A percentile compares a stretch with the other conserved stretches of the same genome.
Conservation (phyloP, 2,329 filamentous ascomycete genomes). For the Lecanosticta acicola region DNA sequence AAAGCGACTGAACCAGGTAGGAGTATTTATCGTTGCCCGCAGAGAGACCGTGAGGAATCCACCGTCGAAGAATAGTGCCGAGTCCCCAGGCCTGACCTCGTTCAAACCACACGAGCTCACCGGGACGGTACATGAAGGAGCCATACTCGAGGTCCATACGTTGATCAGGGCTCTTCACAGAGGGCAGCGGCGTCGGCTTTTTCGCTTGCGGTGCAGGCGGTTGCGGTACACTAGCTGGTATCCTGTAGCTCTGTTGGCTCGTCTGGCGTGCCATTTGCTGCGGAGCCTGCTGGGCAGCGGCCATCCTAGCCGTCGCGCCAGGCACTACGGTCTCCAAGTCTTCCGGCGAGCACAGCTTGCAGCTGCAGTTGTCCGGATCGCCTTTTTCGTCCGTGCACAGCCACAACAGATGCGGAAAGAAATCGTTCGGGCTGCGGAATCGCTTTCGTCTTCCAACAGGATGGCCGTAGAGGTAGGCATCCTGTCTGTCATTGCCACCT, state of each 20-base stretch:
- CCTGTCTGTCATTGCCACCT: constrained; percentile 50
- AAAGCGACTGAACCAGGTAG: constrained; percentile 37
- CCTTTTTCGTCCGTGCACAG: constrained; percentile 49
- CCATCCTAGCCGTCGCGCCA: constrained; percentile 14
- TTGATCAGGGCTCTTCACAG: constrained; percentile 43
- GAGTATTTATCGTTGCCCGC: constrained; percentile 17
- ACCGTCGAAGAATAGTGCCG: constrained; percentile 46
- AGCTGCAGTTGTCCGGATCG: constrained; percentile 52
- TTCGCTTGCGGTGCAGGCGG: constrained; percentile 20
- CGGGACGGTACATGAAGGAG: constrained; percentile 48
- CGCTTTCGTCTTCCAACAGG: constrained; percentile 53
- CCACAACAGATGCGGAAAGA: constrained; percentile 56
- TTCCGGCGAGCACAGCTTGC: constrained; percentile 53
- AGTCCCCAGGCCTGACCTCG: constrained; percentile 50
- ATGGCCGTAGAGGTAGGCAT: constrained; percentile 58
- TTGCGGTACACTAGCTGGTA: constrained; percentile 6
- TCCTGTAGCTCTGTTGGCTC: constrained; percentile 10
- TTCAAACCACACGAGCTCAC: constrained; percentile 54
- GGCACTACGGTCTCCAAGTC: constrained; percentile 41
- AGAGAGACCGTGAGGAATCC: constrained; percentile 18
- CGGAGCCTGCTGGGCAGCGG: constrained; percentile 7
- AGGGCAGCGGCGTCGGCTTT: constrained; percentile 37
- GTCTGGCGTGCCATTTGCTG: constrained; percentile 4
- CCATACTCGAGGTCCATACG: constrained; percentile 44
- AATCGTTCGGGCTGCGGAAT: constrained; percentile 54